Conservation (phyloP, 495 filamentous ascomycete species). For the Lasiosphaeria ovina region DNA sequence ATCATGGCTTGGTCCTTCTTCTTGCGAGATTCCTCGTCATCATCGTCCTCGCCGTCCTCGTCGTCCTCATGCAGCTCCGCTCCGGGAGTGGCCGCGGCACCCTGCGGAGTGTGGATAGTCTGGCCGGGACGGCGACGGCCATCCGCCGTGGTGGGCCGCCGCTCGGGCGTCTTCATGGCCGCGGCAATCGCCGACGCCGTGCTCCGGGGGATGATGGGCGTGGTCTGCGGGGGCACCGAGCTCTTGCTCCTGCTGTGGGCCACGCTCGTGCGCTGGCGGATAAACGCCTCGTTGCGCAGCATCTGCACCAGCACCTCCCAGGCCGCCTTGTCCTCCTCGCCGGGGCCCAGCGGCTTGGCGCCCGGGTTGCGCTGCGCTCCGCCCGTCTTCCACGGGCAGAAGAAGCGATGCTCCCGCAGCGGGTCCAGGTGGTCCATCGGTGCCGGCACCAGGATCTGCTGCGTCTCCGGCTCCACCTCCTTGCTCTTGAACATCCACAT, state of each 20-base stretch:
- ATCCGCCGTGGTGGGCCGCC: slow-evolving; percentile 18
- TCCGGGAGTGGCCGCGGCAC: not conserved
- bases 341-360: slow-evolving; percentile 16
- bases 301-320: slow-evolving; percentile 47
- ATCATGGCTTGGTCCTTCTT: slow-evolving; percentile 56
- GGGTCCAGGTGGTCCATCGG: slow-evolving; percentile 66
- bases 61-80: slow-evolving; percentile 9
- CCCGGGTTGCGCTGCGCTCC: slow-evolving; percentile 53
- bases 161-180: slow-evolving; percentile 17
- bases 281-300: slow-evolving; percentile 45
- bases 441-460: slow-evolving; percentile 52
- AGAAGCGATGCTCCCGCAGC: slow-evolving; percentile 69
- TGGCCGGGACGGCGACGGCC: not conserved
- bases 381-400: slow-evolving; percentile 75
- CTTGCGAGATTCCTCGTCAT: slow-evolving; percentile 42
- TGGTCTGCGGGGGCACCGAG: slow-evolving; percentile 13
- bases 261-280: slow-evolving; percentile 22
- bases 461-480: slow-evolving; percentile 43
- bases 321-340: slow-evolving; percentile 34
- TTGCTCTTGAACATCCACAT: slow-evolving; percentile 87
- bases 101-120: no score
- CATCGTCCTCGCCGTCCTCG: slow-evolving; percentile 30
- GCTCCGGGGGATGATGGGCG: not conserved
- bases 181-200: slow-evolving; percentile 1
- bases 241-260: slow-evolving; percentile 28